Base-by-base conservation (phyloP, 2,329 filamentous ascomycete genomes). In the Fusarium sp. region DNA sequence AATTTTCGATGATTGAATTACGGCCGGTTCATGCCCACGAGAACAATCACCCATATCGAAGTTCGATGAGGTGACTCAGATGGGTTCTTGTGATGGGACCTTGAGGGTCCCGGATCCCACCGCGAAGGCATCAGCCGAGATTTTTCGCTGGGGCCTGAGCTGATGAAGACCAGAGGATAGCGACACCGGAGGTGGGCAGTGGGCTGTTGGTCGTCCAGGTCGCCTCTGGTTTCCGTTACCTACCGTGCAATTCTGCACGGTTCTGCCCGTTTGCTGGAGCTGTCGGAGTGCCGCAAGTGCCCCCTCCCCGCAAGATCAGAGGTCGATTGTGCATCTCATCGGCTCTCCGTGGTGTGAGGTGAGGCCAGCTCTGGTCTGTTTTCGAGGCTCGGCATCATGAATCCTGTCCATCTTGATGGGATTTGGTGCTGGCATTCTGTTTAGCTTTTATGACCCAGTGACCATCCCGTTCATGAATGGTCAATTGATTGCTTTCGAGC, bases 141-240 rank as follows among this genome's bases (percentile, higher is more conserved):
- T 73, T 75, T 63, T 63, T 65, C 37, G 54, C 63, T 71, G 63
- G 67, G 64, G 71, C 65, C 73, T 75, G 73, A 68, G 68, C 73
- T 74, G 72, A 74, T 75, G 64, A 72, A 65, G 70, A 73, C 71
- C 66, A 51, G 32, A 51, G 49, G n/a, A 68, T 65, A 75, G 73
- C 73, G 73, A 74, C 72, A 72, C 73, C 73, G 73, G 72, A 73
- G 72, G 72, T 75, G 73, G 73, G 72, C 74, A 72, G 69, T 75
- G 73, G 73, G 72, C 73, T 74, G 71, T 74, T 69, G 49, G 23
- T 37, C 30, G 20, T 50, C 14, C 47, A 50, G 56, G 63, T 73
- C 68, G 70, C 73, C 72, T 74, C 70, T 71, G 57, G 55, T 67
- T 74, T 64, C 45, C 60, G 63, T 71, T 54, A 57, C 57, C 62